phyloP scores from a whole-genome alignment of 495 filamentous ascomycete genomes.

The Halenospora varia region DNA sequence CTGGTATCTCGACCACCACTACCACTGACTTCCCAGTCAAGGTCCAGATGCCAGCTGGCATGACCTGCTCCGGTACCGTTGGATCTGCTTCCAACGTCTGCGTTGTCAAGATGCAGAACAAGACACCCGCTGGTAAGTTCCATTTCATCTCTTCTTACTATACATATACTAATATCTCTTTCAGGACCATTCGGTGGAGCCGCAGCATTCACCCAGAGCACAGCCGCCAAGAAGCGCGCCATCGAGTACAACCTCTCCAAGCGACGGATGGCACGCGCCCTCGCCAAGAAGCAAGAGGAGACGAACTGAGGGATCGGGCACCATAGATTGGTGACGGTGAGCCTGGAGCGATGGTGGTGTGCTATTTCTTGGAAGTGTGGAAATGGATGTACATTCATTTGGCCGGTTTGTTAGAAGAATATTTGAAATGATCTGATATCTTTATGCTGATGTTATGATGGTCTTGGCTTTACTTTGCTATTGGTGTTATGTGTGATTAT shows the following conservation, averaged over 20 bases:
- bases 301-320: neutral
- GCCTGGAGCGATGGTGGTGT: neutral
- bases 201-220: constrained; percentile 38
- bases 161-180: no score
- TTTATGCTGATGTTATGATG: no score
- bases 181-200: constrained; percentile 55
- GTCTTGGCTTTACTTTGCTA: no score
- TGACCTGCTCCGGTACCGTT: constrained; percentile 49
- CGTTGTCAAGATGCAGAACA: constrained; percentile 49
- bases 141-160: neutral
- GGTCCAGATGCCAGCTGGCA: constrained; percentile 52
- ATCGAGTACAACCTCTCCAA: constrained; percentile 35
- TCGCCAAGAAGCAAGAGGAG: neutral
- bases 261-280: constrained; percentile 17
- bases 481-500: no score
- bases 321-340: neutral
- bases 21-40: constrained; percentile 47
- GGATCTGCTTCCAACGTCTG: constrained; percentile 49
- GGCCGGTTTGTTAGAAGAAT: neutral
- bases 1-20: constrained; percentile 40
- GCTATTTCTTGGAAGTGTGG: neutral
- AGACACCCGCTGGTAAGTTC: constrained; percentile 38
- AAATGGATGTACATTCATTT: neutral
- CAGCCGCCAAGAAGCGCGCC: constrained; percentile 36
- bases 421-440: no score